Evolutionary conservation across 1,139 yeast species (phyloP).

Genomic region (Candida buenavistaensis): DNA sequence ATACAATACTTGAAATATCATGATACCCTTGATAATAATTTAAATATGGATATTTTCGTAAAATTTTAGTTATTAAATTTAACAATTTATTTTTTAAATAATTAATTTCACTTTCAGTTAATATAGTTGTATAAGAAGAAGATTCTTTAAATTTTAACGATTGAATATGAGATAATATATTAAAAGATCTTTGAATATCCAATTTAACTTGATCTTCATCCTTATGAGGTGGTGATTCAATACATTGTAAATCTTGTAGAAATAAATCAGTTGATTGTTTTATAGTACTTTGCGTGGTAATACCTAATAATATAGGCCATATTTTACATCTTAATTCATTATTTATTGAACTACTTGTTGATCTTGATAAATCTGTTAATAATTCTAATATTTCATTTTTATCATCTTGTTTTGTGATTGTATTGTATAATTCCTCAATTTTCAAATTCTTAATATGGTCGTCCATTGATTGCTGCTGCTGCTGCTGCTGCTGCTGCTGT

Average conservation of each 20-base stretch:
- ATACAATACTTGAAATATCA: conserved; percentile 74
- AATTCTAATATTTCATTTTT: conserved; percentile 16
- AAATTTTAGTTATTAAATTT: conserved; percentile 51
- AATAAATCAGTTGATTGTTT: conserved; percentile 15
- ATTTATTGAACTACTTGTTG: conserved; percentile 51
- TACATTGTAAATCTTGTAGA: conserved; percentile 22
- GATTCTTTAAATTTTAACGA: conserved; percentile 19
- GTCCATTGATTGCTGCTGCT: conserved; percentile 34
- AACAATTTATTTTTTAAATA: conserved; percentile 42
- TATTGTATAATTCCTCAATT: conserved; percentile 35
- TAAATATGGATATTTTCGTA: conserved; percentile 61
- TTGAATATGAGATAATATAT: conserved; percentile 35
- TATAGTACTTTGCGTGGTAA: conserved; percentile 9
- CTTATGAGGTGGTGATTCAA: conserved; percentile 48
- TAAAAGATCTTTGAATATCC: conserved; percentile 75
- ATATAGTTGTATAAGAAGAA: conserved; percentile 33
- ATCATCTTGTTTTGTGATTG: conserved; percentile 8
- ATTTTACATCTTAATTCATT: conserved; percentile 38
- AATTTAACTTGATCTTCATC: conserved; percentile 80
- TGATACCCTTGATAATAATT: conserved; percentile 92
- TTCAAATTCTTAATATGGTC: conserved; percentile 39
- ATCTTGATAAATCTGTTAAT: conserved; percentile 36
- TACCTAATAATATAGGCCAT: conserved; percentile 50
- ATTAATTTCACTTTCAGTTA: conserved; percentile 34
- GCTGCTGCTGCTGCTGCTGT: too few species aligned